Percentiles rank a stretch among this genome's conserved stretches.
phyloP scores from a whole-genome alignment of 345 rosid species.

The Aquilaria yunnanensis region DNA sequence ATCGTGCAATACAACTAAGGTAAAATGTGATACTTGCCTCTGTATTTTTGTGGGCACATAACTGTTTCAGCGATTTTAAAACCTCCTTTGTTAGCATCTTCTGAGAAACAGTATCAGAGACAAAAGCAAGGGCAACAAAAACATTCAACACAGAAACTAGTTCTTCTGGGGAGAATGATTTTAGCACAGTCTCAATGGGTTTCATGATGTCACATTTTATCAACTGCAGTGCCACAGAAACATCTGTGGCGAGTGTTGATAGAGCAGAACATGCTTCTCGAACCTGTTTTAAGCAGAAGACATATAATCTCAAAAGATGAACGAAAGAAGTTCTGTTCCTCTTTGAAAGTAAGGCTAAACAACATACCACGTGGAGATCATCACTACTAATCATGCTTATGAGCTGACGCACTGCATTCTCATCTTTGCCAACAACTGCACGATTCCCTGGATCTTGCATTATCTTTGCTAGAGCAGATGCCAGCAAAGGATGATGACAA shows the following conservation, averaged over 20 bases:
- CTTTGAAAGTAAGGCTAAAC: constrained; percentile 15
- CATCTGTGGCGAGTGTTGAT: constrained; percentile 90
- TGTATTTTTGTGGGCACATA: constrained; percentile 76
- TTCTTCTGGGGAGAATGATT: constrained; percentile 67
- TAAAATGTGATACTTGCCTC: constrained; percentile 48
- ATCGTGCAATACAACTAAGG: constrained; percentile 9
- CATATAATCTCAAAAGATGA: constrained; percentile 19
- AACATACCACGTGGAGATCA: constrained; percentile 79
- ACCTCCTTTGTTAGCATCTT: constrained; percentile 91
- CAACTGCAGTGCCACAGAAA: constrained; percentile 84
- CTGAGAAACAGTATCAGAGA: constrained; percentile 79
- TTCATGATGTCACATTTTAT: constrained; percentile 98
- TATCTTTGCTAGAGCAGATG: constrained; percentile 95
- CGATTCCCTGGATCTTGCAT: constrained; percentile 95
- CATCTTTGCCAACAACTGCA: constrained; percentile 89
- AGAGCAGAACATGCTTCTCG: constrained; percentile 96
- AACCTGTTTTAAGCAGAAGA: constrained; percentile 48
- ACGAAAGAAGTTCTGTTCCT: constrained; percentile 2
- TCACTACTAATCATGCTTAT: constrained; percentile 99
- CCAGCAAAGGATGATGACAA: constrained; percentile 96
- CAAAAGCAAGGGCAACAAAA: constrained; percentile 76
- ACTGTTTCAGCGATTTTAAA: constrained; percentile 63
- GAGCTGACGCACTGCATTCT: constrained; percentile 97
- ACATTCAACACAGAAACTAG: constrained; percentile 90
- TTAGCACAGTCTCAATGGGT: constrained; percentile 84